Conservation (phyloP, 441 rosid genomes). For the Kokia cookei region DNA sequence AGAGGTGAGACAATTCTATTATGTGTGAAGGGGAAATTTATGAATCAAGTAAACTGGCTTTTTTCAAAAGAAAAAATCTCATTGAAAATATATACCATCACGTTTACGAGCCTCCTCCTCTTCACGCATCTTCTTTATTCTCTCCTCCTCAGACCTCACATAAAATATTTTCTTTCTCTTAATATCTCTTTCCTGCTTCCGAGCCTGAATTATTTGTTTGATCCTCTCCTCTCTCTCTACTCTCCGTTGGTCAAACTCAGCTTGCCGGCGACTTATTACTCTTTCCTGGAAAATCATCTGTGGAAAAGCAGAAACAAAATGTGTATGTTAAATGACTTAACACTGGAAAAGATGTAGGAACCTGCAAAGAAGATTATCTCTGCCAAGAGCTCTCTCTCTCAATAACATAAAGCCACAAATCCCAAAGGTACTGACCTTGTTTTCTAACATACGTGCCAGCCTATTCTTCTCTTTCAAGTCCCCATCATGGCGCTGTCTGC, state of each 20-base stretch:
- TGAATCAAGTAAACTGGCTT: neutral
- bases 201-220: constrained; percentile 48
- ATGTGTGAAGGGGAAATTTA: neutral
- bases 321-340: neutral
- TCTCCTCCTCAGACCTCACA: constrained; percentile 68
- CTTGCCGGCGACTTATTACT: constrained; percentile 58
- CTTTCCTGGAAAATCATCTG: constrained; percentile 69
- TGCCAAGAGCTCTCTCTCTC: neutral
- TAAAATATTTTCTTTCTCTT: constrained; percentile 72
- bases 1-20: neutral
- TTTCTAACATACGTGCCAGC: constrained; percentile 64
- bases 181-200: constrained; percentile 70
- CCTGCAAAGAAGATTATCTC: neutral
- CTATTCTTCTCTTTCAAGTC: constrained; percentile 92
- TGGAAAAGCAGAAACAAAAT: neutral
- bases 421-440: constrained; percentile 49
- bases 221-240: constrained; percentile 77
- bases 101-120: constrained; percentile 88
- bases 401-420: neutral
- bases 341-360: neutral
- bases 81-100: constrained; percentile 49
- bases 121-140: constrained; percentile 52
- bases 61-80: neutral
- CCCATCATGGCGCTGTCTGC: constrained; percentile 92
- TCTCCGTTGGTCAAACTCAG: constrained; percentile 62